Conservation (phyloP, 2,329 filamentous ascomycete species). For the Periconia sp. region DNA sequence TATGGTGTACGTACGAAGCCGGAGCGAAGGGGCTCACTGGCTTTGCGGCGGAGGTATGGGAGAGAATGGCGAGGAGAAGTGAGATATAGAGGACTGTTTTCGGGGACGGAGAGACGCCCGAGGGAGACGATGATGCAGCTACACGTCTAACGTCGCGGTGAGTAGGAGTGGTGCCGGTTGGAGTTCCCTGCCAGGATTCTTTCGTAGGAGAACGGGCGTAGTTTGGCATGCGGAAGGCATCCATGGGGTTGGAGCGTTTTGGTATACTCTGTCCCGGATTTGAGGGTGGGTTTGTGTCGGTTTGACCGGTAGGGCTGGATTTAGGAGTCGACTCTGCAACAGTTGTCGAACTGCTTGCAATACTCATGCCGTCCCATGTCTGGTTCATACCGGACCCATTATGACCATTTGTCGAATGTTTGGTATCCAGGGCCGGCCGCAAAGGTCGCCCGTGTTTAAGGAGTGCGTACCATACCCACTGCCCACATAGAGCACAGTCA, state of each 20-base stretch:
- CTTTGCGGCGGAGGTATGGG: constrained; percentile 39
- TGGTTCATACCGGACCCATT: constrained; percentile 32
- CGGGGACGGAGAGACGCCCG: constrained; percentile 46
- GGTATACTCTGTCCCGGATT: constrained; percentile 23
- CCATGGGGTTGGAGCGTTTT: constrained; percentile 32
- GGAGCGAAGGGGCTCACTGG: constrained; percentile 28
- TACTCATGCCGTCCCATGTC: constrained; percentile 24
- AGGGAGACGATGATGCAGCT: constrained; percentile 43
- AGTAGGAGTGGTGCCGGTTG: constrained; percentile 17
- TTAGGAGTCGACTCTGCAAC: constrained; percentile 4
- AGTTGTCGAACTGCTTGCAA: constrained; percentile 9
- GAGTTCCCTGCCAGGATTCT: constrained; percentile 26
- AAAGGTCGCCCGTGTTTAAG: constrained; percentile 53
- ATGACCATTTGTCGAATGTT: constrained; percentile 18
- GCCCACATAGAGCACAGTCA: constrained; percentile 62
- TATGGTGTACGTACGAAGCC: constrained; percentile 12
- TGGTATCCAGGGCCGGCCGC: constrained; percentile 37
- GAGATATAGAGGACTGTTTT: constrained; percentile 51
- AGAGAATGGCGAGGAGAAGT: constrained; percentile 47
- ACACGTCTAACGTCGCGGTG: constrained; percentile 36
- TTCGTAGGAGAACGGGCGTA: constrained; percentile 35
- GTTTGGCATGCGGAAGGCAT: constrained; percentile 41
- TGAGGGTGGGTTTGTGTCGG: constrained; percentile 11
- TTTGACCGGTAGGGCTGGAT: background rate
- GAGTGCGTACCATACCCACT: constrained; percentile 68